phyloP scores from a whole-genome alignment of 2,329 filamentous ascomycete species.

The Epicoccum nigrum region DNA sequence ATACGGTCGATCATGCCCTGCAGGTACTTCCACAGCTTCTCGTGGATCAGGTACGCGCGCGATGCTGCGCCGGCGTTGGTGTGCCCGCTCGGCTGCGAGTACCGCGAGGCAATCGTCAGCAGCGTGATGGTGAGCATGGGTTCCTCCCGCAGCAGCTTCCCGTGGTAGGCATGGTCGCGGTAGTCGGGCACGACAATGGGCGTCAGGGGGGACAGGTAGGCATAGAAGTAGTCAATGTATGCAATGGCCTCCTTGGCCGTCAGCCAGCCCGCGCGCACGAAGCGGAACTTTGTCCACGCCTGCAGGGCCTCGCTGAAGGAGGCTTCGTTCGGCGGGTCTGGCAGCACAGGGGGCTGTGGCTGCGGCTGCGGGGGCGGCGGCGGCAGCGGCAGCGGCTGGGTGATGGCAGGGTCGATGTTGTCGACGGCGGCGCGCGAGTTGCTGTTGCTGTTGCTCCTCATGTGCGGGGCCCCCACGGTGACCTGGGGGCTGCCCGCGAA shows the following conservation, averaged over 20 bases:
- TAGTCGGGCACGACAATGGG: conserved; percentile 94
- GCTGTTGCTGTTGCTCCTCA: conserved; percentile 29
- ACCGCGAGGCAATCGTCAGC: conserved; percentile 87
- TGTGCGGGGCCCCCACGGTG: conserved; percentile 29
- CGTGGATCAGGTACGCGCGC: conserved; percentile 88
- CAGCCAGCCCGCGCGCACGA: conserved; percentile 97
- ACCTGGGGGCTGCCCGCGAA: conserved; percentile 42
- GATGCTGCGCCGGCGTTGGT: conserved; percentile 70
- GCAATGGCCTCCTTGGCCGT: conserved; percentile 90
- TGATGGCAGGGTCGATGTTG: conserved; percentile 41
- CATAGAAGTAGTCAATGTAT: conserved; percentile 96
- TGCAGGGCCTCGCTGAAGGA: conserved; percentile 69
- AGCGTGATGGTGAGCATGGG: conserved; percentile 92
- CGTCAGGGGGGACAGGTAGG: conserved; percentile 86
- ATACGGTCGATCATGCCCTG: conserved; percentile 94
- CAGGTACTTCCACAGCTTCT: conserved; percentile 93
- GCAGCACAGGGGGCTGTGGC: conserved; percentile 23
- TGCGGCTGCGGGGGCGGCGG: conserved; percentile 3
- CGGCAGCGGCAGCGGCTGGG: conserved; percentile 21
- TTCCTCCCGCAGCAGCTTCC: conserved; percentile 83
- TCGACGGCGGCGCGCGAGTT: conserved; percentile 32
- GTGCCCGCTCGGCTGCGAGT: conserved; percentile 78
- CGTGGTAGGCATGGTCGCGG: conserved; percentile 78
- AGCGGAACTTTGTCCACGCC: conserved; percentile 90
- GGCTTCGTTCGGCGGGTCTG: conserved; percentile 43